Conservation (phyloP, 495 filamentous ascomycete species). For the Aspergillus sparsus region DNA sequence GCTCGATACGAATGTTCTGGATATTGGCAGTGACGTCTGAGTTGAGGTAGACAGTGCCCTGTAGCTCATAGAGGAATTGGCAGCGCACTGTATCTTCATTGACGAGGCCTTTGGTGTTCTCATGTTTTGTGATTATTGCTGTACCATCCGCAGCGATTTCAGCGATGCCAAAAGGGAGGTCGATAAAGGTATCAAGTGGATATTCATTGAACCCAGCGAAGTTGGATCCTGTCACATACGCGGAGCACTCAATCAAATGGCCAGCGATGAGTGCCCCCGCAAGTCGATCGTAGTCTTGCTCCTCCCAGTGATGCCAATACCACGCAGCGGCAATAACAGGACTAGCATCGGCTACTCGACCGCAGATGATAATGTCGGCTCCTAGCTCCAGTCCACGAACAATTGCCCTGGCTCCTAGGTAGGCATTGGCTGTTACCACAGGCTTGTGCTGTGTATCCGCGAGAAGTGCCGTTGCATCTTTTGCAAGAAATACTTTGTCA, state of each 20-base stretch:
- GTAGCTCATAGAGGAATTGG: slow-evolving; percentile 59
- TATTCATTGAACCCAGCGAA: slow-evolving; percentile 51
- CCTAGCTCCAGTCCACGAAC: slow-evolving; percentile 42
- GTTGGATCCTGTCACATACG: slow-evolving; percentile 55
- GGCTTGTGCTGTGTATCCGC: slow-evolving; percentile 8
- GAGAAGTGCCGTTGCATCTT: not conserved
- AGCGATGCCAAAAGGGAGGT: slow-evolving; percentile 43
- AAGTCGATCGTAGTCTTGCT: slow-evolving; percentile 42
- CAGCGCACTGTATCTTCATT: slow-evolving; percentile 47
- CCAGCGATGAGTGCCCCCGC: slow-evolving; percentile 49
- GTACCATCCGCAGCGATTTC: slow-evolving; percentile 33
- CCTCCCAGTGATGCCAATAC: slow-evolving; percentile 48
- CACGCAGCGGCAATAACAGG: slow-evolving; percentile 50
- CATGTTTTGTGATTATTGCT: slow-evolving; percentile 35
- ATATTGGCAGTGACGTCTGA: slow-evolving; percentile 54
- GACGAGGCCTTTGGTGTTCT: slow-evolving; percentile 27
- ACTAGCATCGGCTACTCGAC: slow-evolving; percentile 52
- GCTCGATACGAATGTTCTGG: slow-evolving; percentile 38
- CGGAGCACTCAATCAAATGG: slow-evolving; percentile 55
- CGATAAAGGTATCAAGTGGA: slow-evolving; percentile 32
- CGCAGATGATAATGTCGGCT: slow-evolving; percentile 57
- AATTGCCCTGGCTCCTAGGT: slow-evolving; percentile 52
- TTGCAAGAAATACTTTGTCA: slow-evolving; percentile 29
- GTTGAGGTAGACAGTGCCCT: slow-evolving; percentile 55
- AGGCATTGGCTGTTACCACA: slow-evolving; percentile 37